phyloP scores from a whole-genome alignment of 805 yeast species.

The Kuraishia borneana region DNA sequence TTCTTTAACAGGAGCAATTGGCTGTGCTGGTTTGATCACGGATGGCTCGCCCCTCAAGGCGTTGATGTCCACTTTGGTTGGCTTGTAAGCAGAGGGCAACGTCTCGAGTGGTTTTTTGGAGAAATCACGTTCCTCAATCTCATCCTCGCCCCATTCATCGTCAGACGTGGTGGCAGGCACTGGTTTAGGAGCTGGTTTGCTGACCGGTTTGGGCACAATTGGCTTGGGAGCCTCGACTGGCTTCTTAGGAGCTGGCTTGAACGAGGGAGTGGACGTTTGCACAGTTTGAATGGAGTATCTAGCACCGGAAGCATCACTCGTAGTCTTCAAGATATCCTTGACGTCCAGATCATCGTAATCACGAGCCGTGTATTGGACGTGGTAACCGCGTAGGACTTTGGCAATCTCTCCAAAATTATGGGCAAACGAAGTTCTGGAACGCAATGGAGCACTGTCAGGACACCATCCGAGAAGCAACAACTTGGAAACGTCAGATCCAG shows the following conservation, averaged over 20 bases:
- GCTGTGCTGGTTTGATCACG: constrained; percentile 10
- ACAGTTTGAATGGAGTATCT: constrained; percentile 62
- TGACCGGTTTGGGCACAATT: constrained; percentile 15
- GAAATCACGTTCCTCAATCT: constrained; percentile 43
- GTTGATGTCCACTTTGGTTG: constrained; percentile 50
- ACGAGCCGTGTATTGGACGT: constrained; percentile 95
- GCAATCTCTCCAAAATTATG: constrained; percentile 69
- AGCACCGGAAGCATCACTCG: constrained; percentile 92
- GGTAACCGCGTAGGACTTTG: constrained; percentile 68
- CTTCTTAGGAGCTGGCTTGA: constrained; percentile 26
- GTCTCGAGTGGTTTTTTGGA: constrained; percentile 35
- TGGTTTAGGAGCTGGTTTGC: constrained; percentile 5
- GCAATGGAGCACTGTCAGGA: constrained; percentile 88
- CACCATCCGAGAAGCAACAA: constrained; percentile 88
- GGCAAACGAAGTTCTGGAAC: constrained; percentile 66
- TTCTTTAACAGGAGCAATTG: not conserved
- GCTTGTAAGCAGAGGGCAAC: constrained; percentile 54
- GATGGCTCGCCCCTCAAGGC: too few species aligned
- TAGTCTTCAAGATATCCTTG: constrained; percentile 58
- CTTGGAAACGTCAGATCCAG: constrained; percentile 85
- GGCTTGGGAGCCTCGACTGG: constrained; percentile 19
- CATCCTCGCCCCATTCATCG: constrained; percentile 66
- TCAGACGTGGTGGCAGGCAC: constrained; percentile 27
- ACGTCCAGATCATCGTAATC: constrained; percentile 83
- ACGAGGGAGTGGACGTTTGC: constrained; percentile 8